Evolutionary conservation across 371 early-diverging fungal genomes (phyloP).

Genomic region (Rhizomucor miehei): DNA sequence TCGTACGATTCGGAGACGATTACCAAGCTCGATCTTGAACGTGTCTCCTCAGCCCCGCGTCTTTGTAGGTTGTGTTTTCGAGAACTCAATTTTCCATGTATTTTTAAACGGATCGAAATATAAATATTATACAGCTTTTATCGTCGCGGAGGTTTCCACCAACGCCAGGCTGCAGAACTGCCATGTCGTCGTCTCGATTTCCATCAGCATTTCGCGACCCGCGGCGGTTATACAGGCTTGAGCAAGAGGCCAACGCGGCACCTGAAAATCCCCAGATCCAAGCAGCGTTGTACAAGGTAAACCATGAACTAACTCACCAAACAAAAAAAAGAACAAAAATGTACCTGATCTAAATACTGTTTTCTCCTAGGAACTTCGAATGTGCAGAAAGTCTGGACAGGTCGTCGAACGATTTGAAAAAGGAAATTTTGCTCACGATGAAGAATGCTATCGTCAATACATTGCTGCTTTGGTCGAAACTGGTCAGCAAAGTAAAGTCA

Average conservation of each 20-base stretch:
- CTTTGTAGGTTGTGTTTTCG: too few species aligned
- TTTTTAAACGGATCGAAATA: too few species aligned
- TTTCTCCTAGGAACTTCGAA: conserved; percentile 48
- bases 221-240: conserved; percentile 53
- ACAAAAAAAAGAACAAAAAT: too few species aligned
- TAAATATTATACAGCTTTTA: too few species aligned
- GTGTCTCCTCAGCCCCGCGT: too few species aligned
- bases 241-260: conserved; percentile 59
- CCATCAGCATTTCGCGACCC: conserved; percentile 18
- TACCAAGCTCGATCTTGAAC: too few species aligned
- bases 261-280: conserved; percentile 58
- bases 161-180: too few species aligned
- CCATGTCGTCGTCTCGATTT: too few species aligned
- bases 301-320: neutral
- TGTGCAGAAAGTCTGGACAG: conserved; percentile 39
- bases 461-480: conserved; percentile 59
- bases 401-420: conserved; percentile 64
- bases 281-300: conserved; percentile 65
- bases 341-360: neutral
- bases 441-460: conserved; percentile 60
- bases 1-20: too few species aligned
- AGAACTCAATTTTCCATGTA: too few species aligned
- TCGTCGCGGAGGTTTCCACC: too few species aligned
- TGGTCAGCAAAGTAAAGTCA: conserved; percentile 55
- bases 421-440: conserved; percentile 53